These are phyloP conservation scores for Wickerhamiella lipophila DNA, from an alignment of 805 yeast genomes.

Conservation along the genomic window DNA sequence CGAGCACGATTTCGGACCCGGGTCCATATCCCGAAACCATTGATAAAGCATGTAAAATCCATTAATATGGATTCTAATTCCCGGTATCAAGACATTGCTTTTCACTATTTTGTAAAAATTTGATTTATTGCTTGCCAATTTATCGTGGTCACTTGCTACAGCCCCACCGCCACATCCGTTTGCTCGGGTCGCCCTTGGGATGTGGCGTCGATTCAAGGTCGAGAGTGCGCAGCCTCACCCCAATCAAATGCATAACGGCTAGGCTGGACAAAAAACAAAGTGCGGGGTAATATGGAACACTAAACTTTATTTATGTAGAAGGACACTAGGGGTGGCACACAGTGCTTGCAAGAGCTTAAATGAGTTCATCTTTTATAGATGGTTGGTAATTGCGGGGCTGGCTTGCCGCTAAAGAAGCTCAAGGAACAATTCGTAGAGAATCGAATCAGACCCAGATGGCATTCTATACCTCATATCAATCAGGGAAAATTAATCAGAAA, in stretches of 20 bases:
- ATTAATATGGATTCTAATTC: not conserved
- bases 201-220: not conserved
- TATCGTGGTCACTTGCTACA: not conserved
- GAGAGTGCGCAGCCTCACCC: not conserved
- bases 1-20: conserved; percentile 9
- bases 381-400: too few species aligned
- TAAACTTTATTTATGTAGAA: too few species aligned
- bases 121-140: not conserved
- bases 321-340: too few species aligned
- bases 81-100: not conserved
- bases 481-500: too few species aligned
- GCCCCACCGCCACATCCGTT: not conserved
- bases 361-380: too few species aligned
- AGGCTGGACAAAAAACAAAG: not conserved
- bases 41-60: not conserved
- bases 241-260: not conserved
- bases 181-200: conserved; percentile 4
- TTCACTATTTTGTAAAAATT: not conserved
- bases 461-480: too few species aligned
- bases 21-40: not conserved
- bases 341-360: too few species aligned
- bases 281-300: not conserved
- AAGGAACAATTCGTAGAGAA: too few species aligned
- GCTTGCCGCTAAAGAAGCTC: too few species aligned
- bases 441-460: too few species aligned